Conservation (phyloP, 805 yeast genomes). For the Ogataea saltuana region DNA sequence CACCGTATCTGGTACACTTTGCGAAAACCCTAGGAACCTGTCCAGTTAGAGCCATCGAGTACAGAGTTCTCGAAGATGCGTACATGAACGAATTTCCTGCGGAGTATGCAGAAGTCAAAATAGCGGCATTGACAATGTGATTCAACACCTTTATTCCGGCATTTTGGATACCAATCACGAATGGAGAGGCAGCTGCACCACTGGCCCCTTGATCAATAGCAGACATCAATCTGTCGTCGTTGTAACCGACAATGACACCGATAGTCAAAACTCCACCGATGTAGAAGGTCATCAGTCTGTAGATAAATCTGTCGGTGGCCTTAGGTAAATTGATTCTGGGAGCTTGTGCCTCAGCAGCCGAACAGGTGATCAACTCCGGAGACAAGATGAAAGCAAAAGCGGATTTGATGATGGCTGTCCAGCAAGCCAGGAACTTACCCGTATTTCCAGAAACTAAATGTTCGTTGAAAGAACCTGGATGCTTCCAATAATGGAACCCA, state of each 20-base stretch:
- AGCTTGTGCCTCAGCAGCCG: conserved; percentile 58
- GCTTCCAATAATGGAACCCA: conserved; percentile 70
- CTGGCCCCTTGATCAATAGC: conserved; percentile 45
- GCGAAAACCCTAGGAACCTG: conserved; percentile 41
- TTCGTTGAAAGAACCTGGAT: conserved; percentile 47
- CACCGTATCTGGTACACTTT: conserved; percentile 49
- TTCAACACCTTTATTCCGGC: conserved; percentile 60
- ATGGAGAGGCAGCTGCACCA: conserved; percentile 66
- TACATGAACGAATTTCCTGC: conserved; percentile 47
- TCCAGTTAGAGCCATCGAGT: conserved; percentile 42
- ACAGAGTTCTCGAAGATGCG: conserved; percentile 44
- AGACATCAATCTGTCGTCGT: conserved; percentile 47
- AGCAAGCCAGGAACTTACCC: conserved; percentile 63
- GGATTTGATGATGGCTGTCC: conserved; percentile 62
- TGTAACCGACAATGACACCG: conserved; percentile 59
- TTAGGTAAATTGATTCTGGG: conserved; percentile 63
- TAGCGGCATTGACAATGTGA: conserved; percentile 62
- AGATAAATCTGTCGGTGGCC: conserved; percentile 60
- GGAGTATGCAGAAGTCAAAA: conserved; percentile 58
- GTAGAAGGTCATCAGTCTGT: conserved; percentile 63
- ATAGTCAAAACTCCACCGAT: conserved; percentile 55
- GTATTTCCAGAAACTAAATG: conserved; percentile 53
- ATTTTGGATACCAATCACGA: conserved; percentile 61
- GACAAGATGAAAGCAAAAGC: conserved; percentile 66
- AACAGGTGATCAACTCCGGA: conserved; percentile 61